Conservation (phyloP, 148 eudicot species). For the Persicaria tinctoria region DNA sequence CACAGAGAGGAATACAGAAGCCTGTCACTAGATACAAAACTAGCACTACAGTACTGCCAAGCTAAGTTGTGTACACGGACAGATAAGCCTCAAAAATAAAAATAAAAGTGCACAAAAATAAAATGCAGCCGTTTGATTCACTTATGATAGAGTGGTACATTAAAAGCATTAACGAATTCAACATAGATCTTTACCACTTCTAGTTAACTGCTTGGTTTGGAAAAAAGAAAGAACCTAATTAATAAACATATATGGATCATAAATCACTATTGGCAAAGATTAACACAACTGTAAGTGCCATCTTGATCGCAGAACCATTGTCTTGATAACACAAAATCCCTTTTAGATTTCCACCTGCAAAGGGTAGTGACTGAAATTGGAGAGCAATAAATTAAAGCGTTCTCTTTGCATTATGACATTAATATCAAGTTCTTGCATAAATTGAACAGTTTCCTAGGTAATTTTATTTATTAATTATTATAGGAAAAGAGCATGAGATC, state of each 20-base stretch:
- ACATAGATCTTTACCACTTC: neutral
- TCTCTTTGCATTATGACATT: neutral
- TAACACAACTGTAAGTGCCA: slow-evolving; percentile 61
- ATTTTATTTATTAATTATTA: neutral
- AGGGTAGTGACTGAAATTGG: neutral
- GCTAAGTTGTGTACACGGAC: too few species aligned
- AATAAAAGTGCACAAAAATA: neutral
- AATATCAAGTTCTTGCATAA: too few species aligned
- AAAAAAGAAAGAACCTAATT: neutral
- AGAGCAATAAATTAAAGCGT: neutral
- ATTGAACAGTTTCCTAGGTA: neutral
- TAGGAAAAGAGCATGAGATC: neutral
- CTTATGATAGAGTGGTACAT: neutral
- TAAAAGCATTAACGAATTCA: neutral
- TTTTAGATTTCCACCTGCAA: slow-evolving; percentile 73
- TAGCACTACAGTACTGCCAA: neutral
- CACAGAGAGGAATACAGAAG: neutral
- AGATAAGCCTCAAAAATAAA: neutral
- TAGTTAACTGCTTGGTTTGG: neutral
- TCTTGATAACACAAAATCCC: slow-evolving; percentile 87
- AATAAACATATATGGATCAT: neutral
- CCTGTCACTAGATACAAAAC: neutral
- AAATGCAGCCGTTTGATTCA: too few species aligned
- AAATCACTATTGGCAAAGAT: neutral
- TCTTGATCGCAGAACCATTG: slow-evolving; percentile 93